Evolutionary conservation across 2,329 filamentous ascomycete genomes (phyloP), one percentile per base, ranked within the genome.

Genomic region (Fusarium guadeloupense): DNA sequence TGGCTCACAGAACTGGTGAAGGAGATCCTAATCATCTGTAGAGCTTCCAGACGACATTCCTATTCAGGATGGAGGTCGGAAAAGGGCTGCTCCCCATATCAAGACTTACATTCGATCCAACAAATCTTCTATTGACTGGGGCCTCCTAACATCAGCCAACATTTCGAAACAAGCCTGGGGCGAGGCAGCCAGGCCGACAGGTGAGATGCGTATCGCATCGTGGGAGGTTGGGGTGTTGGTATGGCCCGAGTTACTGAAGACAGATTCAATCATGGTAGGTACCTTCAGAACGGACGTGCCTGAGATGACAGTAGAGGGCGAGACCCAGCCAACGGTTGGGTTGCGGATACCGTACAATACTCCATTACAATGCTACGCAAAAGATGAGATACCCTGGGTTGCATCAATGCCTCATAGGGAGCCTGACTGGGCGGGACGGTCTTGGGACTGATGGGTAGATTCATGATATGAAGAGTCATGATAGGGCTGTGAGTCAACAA

Each of bases 151-250:
- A 0, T 95, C 91, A n/a, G 92, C 93, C n/a, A 97, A 96, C 66
- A 74, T 97, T 3, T 95, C 91, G 2, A 94, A 89, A 59, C 92
- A 96, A 75, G 93, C 93, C 0, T 97, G 93, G 93, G 93, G 93
- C 2, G 87, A 89, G 31, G 80, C 83, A 4, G 74, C 72, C 2
- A 85, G 83, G 58, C 73, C 78, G 4, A 78, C 80, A 0, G 85
- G 85, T 1, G 84, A 91, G 67, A 78, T 92, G 25, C 83, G 88
- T 30, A 85, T 96, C 23, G 87, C 89, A 54, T 95, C 91, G 25
- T 97, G 89, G 79, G 93, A 97, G 73, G 84, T 92, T 26, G 93
- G 93, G 0, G 91, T 97, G 2, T 72, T 96, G 40, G 83, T 96
- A 1, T 96, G 92, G 91, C 92, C 93, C 1, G 85, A 75, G 8